Evolutionary conservation across 2,329 filamentous ascomycete genomes (phyloP).

Genomic region (Venturia oleaginea): DNA sequence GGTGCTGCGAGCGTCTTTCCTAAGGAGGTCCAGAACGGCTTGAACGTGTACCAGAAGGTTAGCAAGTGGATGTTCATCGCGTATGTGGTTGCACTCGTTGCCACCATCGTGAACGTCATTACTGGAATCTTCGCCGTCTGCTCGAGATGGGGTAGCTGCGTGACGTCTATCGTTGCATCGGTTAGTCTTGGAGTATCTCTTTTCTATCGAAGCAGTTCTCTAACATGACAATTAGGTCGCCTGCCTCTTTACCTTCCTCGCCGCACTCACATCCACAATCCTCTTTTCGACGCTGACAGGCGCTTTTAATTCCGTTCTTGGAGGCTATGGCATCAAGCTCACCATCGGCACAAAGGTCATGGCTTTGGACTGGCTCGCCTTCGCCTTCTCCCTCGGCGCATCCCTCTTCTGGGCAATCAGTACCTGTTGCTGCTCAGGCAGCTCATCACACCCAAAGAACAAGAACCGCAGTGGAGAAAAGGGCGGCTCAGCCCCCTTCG

Average conservation of each 20-base stretch:
- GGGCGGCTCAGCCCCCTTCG: constrained; percentile 42
- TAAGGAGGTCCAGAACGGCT: constrained; percentile 52
- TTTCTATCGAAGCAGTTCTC: constrained; percentile 23
- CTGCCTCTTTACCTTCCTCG: constrained; percentile 50
- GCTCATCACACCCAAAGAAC: constrained; percentile 33
- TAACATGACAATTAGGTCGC: constrained; percentile 30
- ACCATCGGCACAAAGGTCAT: constrained; percentile 62
- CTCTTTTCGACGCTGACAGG: constrained; percentile 62
- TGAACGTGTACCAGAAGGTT: constrained; percentile 65
- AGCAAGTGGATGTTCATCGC: constrained; percentile 76
- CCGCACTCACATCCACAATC: constrained; percentile 65
- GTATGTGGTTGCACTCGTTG: constrained; percentile 64
- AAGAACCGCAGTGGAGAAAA: constrained; percentile 42
- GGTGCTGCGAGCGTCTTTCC: constrained; percentile 49
- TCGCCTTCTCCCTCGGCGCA: constrained; percentile 64
- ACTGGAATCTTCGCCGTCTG: constrained; percentile 76
- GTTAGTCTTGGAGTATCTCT: constrained; percentile 39
- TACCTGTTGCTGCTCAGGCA: constrained; percentile 82
- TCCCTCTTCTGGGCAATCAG: constrained; percentile 86
- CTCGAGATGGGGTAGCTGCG: constrained; percentile 70
- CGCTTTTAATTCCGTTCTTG: constrained; percentile 56
- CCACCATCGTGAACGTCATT: constrained; percentile 62
- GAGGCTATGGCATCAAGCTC: constrained; percentile 62
- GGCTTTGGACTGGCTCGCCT: constrained; percentile 66
- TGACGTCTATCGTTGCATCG: constrained; percentile 67